phyloP scores from a whole-genome alignment of 768 basidiomycete genomes.

The Krasilnikovozyma curviuscula region DNA sequence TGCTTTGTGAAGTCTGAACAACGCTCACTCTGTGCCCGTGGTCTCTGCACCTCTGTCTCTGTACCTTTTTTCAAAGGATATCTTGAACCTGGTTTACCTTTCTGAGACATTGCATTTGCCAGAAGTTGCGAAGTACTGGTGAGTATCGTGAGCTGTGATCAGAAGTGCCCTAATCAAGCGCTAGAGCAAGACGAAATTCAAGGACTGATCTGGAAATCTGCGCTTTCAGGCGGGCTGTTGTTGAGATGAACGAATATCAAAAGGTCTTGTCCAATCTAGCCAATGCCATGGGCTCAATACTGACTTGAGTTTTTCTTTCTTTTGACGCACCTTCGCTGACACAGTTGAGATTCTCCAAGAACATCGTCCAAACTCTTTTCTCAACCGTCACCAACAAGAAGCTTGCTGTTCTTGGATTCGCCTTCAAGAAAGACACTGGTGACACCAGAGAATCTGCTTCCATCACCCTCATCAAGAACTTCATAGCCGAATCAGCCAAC shows the following conservation, averaged over 20 bases:
- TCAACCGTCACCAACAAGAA: conserved; percentile 79
- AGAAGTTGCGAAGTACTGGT: conserved; percentile 96
- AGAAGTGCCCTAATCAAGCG: too few relatives aligned
- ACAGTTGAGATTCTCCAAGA: conserved; percentile 62
- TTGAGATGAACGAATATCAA: conserved; percentile 97
- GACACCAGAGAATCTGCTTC: conserved; percentile 96
- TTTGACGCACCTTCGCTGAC: neutral
- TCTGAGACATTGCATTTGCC: conserved; percentile 85
- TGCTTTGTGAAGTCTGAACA: too few relatives aligned
- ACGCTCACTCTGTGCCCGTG: too few relatives aligned
- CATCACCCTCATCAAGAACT: conserved; percentile 84
- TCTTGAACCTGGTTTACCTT: conserved; percentile 94
- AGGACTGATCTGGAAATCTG: too few relatives aligned
- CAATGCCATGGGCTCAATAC: too few relatives aligned
- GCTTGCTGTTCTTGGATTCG: conserved; percentile 92
- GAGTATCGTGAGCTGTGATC: too few relatives aligned
- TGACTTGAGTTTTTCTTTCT: too few relatives aligned
- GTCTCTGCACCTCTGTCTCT: too few relatives aligned
- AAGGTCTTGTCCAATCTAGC: conserved; percentile 45
- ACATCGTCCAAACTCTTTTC: conserved; percentile 92
- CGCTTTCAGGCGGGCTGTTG: conserved; percentile 60
- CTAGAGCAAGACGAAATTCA: too few relatives aligned
- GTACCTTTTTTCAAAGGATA: too few relatives aligned
- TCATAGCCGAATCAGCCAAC: conserved; percentile 68
- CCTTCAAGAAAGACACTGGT: conserved; percentile 60